Conservation (phyloP, 2,329 filamentous ascomycete species). For the Incumbomyces lentus region DNA sequence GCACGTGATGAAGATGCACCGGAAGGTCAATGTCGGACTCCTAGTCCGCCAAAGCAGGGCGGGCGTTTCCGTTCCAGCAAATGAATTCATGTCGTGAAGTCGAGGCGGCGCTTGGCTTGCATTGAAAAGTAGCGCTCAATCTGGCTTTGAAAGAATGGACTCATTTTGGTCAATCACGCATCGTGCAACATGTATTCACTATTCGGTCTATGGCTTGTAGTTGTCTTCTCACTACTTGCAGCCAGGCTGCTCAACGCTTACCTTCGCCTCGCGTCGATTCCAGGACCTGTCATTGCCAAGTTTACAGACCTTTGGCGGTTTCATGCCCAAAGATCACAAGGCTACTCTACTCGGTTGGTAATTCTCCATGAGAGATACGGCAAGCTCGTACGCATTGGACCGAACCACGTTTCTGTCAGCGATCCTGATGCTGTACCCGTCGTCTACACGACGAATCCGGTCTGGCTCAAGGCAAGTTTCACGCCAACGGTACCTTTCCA, state of each 20-base stretch:
- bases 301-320: constrained; percentile 66
- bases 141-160: too few relatives aligned
- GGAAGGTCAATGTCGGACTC: too few relatives aligned
- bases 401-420: constrained; percentile 9
- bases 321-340: background rate
- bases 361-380: constrained; percentile 10
- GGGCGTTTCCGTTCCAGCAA: too few relatives aligned
- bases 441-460: constrained; percentile 11
- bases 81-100: too few relatives aligned
- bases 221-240: background rate
- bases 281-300: constrained; percentile 58
- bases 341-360: constrained; percentile 3
- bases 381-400: constrained; percentile 11
- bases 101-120: too few relatives aligned
- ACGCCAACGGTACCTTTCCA: too few relatives aligned
- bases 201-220: background rate
- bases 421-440: constrained; percentile 11
- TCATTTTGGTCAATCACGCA: too few relatives aligned
- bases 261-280: constrained; percentile 25
- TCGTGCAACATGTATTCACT: background rate
- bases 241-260: constrained; percentile 1
- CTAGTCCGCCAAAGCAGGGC: too few relatives aligned
- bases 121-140: too few relatives aligned
- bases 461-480: constrained; percentile 9
- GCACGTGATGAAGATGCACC: too few relatives aligned